Evolutionary conservation across 2,329 filamentous ascomycete genomes (phyloP), one percentile per base, ranked within the genome.

Genomic region (Colletotrichum limetticola): DNA sequence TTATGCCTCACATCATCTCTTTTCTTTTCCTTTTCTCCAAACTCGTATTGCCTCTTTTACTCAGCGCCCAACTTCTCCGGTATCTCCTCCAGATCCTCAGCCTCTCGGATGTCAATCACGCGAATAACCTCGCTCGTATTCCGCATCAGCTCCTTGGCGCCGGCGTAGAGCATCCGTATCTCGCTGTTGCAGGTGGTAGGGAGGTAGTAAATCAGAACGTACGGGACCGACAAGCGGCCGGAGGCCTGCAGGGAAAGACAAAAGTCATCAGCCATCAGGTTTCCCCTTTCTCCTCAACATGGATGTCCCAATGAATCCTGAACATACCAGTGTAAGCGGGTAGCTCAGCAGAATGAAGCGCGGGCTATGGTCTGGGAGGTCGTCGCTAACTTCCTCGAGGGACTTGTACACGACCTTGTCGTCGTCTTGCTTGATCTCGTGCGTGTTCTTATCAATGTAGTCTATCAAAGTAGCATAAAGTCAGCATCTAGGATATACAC

Each of bases 111-210:
- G 82, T 98, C 96, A 74, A 99, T 90, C 30, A 98, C 92, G 77
- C 90, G 91, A 66, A 93, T 92, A n/a, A 95, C 95, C 85, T 98
- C 95, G 72, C 94, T 94, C 67, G 94, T 97, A 80, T 94, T 97
- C 76, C 95, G 91, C 93, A 98, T 95, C 82, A 98, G 84, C 85
- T 99, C 97, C 84, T 98, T 98, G 56, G 97, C 97, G 52, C 95
- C 94, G 35, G 97, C 97, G 82, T 98, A 99, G 80, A 97, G 86
- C 97, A 98, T 98, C 77, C 94, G 91, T 80, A 93, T 86, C 80
- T 95, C 94, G 76, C 89, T 91, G 82, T 97, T 98, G 85, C 94
- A 97, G 61, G 96, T 98, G 64, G 92, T 93, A 8, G 97, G 97
- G 26, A 98, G 91, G 85, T 98, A 98, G 86, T 97, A 98, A 26